Evolutionary conservation across 345 rosid species (phyloP).

Genomic region (Camelina sativa): DNA sequence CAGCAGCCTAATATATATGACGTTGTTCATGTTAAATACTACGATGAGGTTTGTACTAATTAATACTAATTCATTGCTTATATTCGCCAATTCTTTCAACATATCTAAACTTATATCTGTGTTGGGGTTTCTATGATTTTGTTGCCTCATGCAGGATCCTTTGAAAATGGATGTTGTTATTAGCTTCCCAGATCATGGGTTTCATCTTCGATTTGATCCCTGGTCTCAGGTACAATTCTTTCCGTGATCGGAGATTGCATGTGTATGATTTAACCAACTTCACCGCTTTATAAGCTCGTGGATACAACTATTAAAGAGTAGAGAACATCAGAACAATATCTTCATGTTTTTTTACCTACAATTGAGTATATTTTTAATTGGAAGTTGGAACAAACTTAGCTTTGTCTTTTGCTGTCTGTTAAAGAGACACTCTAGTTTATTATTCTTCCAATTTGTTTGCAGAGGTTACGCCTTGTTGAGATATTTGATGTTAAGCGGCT

Average conservation of each 20-base stretch:
- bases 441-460: slow-evolving; percentile 37
- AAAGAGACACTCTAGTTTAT: neutral
- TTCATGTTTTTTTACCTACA: slow-evolving; percentile 14
- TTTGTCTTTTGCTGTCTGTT: slow-evolving; percentile 13
- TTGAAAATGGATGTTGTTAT: slow-evolving; percentile 86
- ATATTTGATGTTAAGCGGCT: slow-evolving; percentile 88
- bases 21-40: slow-evolving; percentile 92
- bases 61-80: slow-evolving; percentile 8
- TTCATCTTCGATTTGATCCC: slow-evolving; percentile 96
- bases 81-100: neutral
- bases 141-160: slow-evolving; percentile 66
- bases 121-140: neutral
- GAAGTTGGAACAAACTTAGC: slow-evolving; percentile 2
- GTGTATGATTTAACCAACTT: slow-evolving; percentile 6
- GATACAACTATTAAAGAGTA: slow-evolving; percentile 6
- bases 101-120: neutral
- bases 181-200: slow-evolving; percentile 97
- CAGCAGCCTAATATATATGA: slow-evolving; percentile 95
- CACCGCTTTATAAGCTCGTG: slow-evolving; percentile 11
- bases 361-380: neutral
- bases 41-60: slow-evolving; percentile 72
- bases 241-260: neutral
- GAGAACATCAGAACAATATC: neutral
- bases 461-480: slow-evolving; percentile 94
- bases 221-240: slow-evolving; percentile 85